Evolutionary conservation across 2,329 filamentous ascomycete species (phyloP).

Genomic region (Incumbomyces delicatus): DNA sequence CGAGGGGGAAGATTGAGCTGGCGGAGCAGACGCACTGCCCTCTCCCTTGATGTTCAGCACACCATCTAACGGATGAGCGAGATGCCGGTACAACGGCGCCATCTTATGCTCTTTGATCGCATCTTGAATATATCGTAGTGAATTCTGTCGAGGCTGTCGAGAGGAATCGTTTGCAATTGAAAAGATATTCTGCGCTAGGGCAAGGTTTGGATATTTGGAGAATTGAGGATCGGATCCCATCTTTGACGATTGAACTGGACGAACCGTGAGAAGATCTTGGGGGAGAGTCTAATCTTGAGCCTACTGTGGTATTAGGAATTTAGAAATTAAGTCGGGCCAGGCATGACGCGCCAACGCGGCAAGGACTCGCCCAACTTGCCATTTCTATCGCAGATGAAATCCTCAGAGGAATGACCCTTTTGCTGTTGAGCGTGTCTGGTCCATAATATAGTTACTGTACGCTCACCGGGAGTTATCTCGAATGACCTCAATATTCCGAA

Average conservation of each 20-base stretch:
- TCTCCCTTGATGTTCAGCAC: constrained; percentile 71
- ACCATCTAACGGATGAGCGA: constrained; percentile 60
- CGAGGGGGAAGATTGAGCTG: constrained; percentile 30
- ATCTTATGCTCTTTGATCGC: constrained; percentile 56
- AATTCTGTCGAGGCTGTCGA: constrained; percentile 42
- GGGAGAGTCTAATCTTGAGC: too few species aligned
- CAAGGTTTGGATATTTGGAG: constrained; percentile 54
- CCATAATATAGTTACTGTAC: too few species aligned
- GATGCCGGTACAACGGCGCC: constrained; percentile 56
- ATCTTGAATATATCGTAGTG: constrained; percentile 53
- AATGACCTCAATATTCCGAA: too few species aligned
- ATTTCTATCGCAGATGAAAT: too few species aligned
- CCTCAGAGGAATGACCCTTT: too few species aligned
- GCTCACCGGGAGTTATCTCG: too few species aligned
- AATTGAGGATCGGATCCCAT: constrained; percentile 57
- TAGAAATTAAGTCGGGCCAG: too few species aligned
- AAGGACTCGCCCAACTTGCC: too few species aligned
- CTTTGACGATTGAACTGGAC: neutral
- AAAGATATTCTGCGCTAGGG: constrained; percentile 58
- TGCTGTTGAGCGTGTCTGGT: too few species aligned
- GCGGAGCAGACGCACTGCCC: constrained; percentile 41
- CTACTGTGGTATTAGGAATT: too few species aligned
- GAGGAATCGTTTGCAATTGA: constrained; percentile 51
- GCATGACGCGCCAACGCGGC: too few species aligned
- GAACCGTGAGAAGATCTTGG: too few species aligned